Conservation (phyloP, 345 rosid genomes). For the Limnanthes douglasii region DNA sequence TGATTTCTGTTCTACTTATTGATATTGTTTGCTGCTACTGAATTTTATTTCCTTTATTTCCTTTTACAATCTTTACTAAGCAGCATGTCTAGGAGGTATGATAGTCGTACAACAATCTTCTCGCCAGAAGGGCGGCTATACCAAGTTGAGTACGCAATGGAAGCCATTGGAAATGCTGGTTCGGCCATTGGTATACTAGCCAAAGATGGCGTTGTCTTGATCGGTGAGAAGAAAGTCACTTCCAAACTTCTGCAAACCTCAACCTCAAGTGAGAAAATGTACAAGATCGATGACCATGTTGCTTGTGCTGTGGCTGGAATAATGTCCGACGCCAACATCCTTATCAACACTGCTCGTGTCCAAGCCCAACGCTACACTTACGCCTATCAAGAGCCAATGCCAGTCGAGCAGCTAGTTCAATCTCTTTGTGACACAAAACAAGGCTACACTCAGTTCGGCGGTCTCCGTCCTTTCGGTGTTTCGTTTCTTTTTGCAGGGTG, state of each 20-base stretch:
- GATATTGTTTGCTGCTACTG: too few species aligned
- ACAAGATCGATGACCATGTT: constrained; percentile 89
- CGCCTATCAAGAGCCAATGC: constrained; percentile 89
- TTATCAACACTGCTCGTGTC: constrained; percentile 74
- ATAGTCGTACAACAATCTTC: constrained; percentile 93
- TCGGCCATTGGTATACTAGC: constrained; percentile 71
- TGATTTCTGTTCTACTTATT: too few species aligned
- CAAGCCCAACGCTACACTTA: constrained; percentile 82
- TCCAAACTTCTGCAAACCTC: constrained; percentile 85
- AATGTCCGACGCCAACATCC: constrained; percentile 94
- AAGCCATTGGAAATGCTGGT: constrained; percentile 93
- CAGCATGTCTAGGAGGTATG: constrained; percentile 97
- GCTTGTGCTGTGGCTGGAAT: constrained; percentile 91
- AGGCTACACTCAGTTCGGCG: constrained; percentile 91
- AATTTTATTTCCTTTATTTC: too few species aligned
- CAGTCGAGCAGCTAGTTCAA: constrained; percentile 78
- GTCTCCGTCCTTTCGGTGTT: constrained; percentile 80
- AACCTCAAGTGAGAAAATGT: constrained; percentile 81
- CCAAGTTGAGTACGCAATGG: constrained; percentile 98
- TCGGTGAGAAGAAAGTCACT: constrained; percentile 94
- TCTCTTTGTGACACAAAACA: constrained; percentile 86
- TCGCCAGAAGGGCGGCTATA: constrained; percentile 96
- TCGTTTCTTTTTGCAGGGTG: constrained; percentile 81
- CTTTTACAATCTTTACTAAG: too few species aligned
- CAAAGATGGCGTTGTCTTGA: constrained; percentile 74